Base-by-base conservation (phyloP, 2,329 filamentous ascomycete species). In the Aspergillus puulaauensis region DNA sequence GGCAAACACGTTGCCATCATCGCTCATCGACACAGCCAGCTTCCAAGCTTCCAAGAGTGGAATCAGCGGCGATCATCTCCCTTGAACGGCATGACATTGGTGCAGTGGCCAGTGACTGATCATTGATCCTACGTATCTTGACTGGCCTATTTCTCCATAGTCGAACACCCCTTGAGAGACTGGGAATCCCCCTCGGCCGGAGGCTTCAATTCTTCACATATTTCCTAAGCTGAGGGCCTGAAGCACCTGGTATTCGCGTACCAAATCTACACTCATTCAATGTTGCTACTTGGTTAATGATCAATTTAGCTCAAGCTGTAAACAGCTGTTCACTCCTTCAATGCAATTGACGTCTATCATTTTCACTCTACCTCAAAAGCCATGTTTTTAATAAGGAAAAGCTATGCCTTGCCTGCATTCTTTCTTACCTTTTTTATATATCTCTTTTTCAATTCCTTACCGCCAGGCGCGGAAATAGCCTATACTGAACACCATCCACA, bases 321-420 rank as follows among this genome's bases (percentile, higher is more conserved):
- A 37, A 51, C 52, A 54, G 54, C 51, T 55, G n/a, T 59, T 19
- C 57, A 47, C 23, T 59, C 57, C 17, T 56, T 61, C 48, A 45
- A 39, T 45, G 48, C 35, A 47, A 50, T 24, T 50, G 7, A 24
- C 37, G 27, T 35, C 46, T 53, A 23, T 11, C 17, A 24, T 52
- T 24, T 51, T 44, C 33, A 40, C 15, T 54, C 33, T 17, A 12
- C 24, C 49, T 44, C 49, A 45, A 41, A 23, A 33, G 40, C 47
- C 57, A 73, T 74, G 70, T 56, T 69, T 41, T 58, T 62, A 11
- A 52, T 63, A 46, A 67, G 68, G 49, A 70, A 62, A 56, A 65
- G 64, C 54, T 66, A 68, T 52, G 45, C 65, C 35, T 49, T 70
- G 24, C 61, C 68, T 8, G 65, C 69, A 8, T 54, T 65, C 43